A percentile compares a stretch with the other conserved stretches of the same genome.
These are phyloP conservation scores for Salicornia ramosissima DNA, from an alignment of 148 eudicot genomes.

Conservation along the genomic window DNA sequence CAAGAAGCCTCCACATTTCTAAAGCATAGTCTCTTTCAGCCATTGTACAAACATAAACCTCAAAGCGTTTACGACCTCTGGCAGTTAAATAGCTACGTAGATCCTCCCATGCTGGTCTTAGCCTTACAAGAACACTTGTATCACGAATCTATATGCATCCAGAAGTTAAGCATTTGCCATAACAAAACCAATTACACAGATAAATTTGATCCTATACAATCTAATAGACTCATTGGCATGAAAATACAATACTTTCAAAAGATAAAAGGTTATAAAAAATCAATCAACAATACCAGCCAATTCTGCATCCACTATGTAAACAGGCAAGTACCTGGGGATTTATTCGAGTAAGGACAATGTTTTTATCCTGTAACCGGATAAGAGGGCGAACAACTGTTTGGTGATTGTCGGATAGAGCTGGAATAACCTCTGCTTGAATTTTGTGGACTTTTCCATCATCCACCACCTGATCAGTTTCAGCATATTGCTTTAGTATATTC, in stretches of 20 bases:
- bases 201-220: not conserved
- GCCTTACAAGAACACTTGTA: slow-evolving; percentile 97
- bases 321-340: slow-evolving; percentile 67
- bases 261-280: not conserved
- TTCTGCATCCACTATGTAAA: not conserved
- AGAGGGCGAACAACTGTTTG: slow-evolving; percentile 82
- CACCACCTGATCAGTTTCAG: slow-evolving; percentile 86
- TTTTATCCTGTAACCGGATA: slow-evolving; percentile 77
- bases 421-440: slow-evolving; percentile 81
- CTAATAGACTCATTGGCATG: no score
- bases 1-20: slow-evolving; percentile 99
- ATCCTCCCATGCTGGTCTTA: slow-evolving; percentile 99
- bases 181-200: not conserved
- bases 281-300: not conserved
- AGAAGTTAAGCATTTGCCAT: not conserved
- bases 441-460: slow-evolving; percentile 77
- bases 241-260: no score
- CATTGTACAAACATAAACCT: slow-evolving; percentile 99
- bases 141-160: slow-evolving; percentile 68
- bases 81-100: slow-evolving; percentile 91
- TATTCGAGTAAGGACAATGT: slow-evolving; percentile 90
- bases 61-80: slow-evolving; percentile 96
- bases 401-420: slow-evolving; percentile 76
- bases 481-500: slow-evolving; percentile 82
- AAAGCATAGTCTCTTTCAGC: slow-evolving; percentile 99